Percentiles rank a stretch among this genome's conserved stretches.
These are phyloP conservation scores for Corinectria fuckeliana DNA, from an alignment of 2,329 filamentous ascomycete genomes.

Conservation along the genomic window DNA sequence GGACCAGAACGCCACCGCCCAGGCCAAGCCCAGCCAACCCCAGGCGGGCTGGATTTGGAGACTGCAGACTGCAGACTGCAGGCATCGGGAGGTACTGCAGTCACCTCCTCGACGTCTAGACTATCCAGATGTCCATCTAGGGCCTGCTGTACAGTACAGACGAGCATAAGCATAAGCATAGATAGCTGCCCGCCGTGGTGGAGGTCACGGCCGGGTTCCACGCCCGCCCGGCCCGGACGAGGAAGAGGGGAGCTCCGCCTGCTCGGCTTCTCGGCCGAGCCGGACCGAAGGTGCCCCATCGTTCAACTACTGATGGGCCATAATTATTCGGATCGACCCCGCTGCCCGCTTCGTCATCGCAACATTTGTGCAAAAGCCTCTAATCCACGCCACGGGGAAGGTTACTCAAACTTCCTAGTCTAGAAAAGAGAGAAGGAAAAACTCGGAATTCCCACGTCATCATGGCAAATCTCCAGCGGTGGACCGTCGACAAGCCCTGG, in stretches of 20 bases:
- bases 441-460: neutral
- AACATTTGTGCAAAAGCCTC: slow-evolving; percentile 3
- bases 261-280: slow-evolving; percentile 15
- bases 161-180: slow-evolving; percentile 3
- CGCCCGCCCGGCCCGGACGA: slow-evolving; percentile 33
- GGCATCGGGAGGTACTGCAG: no score
- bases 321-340: slow-evolving; percentile 17
- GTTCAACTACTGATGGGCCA: neutral
- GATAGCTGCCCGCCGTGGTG: slow-evolving; percentile 6
- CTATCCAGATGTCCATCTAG: neutral
- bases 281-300: slow-evolving; percentile 15
- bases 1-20: slow-evolving; percentile 30
- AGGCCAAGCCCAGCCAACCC: slow-evolving; percentile 17
- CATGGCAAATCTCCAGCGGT: slow-evolving; percentile 53
- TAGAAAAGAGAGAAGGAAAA: neutral
- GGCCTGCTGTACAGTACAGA: neutral
- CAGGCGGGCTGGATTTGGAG: neutral
- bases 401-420: neutral
- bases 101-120: no score
- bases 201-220: slow-evolving; percentile 26
- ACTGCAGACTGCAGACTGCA: neutral
- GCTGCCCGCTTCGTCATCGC: neutral
- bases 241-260: slow-evolving; percentile 6
- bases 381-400: neutral
- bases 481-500: slow-evolving; percentile 60